Conservation (phyloP, 2,329 filamentous ascomycete genomes). For the Byssochlamys sp. region DNA sequence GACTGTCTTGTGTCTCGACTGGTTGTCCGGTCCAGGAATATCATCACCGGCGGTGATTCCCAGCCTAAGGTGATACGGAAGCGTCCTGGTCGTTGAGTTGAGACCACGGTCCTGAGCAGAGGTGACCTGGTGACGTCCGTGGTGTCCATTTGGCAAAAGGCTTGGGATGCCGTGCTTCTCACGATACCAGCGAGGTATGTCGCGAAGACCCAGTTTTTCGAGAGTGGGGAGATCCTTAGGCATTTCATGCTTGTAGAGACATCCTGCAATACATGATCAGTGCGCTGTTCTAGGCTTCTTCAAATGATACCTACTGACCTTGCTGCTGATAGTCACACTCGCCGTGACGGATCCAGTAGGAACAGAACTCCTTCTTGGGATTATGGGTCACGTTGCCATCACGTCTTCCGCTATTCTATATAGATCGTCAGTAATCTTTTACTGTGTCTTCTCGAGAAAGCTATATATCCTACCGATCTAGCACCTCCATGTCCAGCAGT, state of each 20-base stretch:
- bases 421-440: neutral
- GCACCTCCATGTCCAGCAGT: slow-evolving; percentile 7
- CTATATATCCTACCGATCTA: slow-evolving; percentile 11
- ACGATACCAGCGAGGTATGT: slow-evolving; percentile 48
- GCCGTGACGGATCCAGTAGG: slow-evolving; percentile 80
- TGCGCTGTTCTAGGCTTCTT: neutral
- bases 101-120: neutral
- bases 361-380: slow-evolving; percentile 66
- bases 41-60: neutral
- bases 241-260: slow-evolving; percentile 86
- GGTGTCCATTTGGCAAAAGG: slow-evolving; percentile 14
- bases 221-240: slow-evolving; percentile 59
- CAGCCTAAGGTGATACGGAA: neutral
- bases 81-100: neutral
- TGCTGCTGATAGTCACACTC: slow-evolving; percentile 77
- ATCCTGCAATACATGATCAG: slow-evolving; percentile 39
- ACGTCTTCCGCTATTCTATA: slow-evolving; percentile 4
- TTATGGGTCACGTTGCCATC: slow-evolving; percentile 15
- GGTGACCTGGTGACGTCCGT: slow-evolving; percentile 5
- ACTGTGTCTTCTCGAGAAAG: neutral
- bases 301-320: slow-evolving; percentile 28
- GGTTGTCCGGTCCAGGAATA: neutral
- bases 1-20: neutral
- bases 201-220: slow-evolving; percentile 56
- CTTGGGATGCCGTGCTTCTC: slow-evolving; percentile 34